Evolutionary conservation across 106 monocot species (phyloP), one percentile per base, ranked within the genome.

Genomic region (Agapanthus africanus): DNA sequence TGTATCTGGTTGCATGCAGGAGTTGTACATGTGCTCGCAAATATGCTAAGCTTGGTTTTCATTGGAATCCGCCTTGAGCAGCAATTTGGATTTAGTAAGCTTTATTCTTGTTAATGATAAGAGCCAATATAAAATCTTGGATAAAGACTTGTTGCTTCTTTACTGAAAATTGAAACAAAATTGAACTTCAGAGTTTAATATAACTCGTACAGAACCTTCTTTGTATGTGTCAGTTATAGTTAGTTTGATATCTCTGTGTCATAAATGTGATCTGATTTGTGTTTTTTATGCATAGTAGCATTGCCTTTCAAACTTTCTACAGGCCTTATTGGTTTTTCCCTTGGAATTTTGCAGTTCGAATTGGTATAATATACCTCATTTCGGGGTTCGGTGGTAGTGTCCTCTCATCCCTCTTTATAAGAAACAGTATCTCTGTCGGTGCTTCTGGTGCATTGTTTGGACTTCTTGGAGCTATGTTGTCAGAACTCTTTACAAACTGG

Each of bases 1-100:
- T 83, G 78, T 57, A 78, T 90, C 22, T 90, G 90, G 90, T 78
- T 90, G 75, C 90, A 86, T 76, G 85, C 85, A 7, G 90, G 85
- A 19, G 51, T 90, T 23, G 31, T 85, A 39, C 90, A 90, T 78
- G 63, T 90, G 51, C 59, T 90, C 13, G 78, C 69, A 21, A 80
- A 86, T 62, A 90, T 78, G 78, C 49, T 90, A 25, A 80, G 90
- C 69, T 42, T 85, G 54, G 56, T 85, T 40, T 90, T 90, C 54
- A 80, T 90, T 35, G 90, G 85, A 31, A 76, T 83, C 41, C 90
- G 82, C 32, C 85, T 90, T 25, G 90, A 90, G 40, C 82, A 90
- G 71, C 85, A 90, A 68, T 90, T 90, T 70, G 90, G 90, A 59
- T 86, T 85, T 64, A 70, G 90, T 85, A 70, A 75, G 69, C 25